Conservation (phyloP, 257 asterid genomes). For the Solanum pennellii region DNA sequence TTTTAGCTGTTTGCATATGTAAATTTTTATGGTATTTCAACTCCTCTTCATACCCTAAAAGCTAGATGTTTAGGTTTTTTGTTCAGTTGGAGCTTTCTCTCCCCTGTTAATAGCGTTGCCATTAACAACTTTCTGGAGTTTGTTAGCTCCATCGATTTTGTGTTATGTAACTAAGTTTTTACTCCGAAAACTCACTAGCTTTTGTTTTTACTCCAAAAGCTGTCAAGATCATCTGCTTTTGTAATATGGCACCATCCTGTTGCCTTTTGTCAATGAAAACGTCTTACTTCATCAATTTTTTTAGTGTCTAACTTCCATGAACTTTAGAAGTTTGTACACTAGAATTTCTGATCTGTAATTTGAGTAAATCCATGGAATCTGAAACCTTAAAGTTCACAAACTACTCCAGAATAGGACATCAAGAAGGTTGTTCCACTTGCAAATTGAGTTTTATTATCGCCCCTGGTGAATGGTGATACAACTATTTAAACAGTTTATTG, state of each 20-base stretch:
- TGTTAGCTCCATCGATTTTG: too few species aligned
- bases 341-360: not conserved
- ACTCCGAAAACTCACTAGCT: too few species aligned
- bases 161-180: too few species aligned
- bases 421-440: not conserved
- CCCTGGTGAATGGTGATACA: not conserved
- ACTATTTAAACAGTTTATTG: not conserved
- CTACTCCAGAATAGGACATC: not conserved
- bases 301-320: too few species aligned
- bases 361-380: conserved; percentile 2
- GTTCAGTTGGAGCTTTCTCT: not conserved
- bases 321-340: not conserved
- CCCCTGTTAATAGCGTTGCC: not conserved
- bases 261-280: too few species aligned
- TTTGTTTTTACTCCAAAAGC: too few species aligned
- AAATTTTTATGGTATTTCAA: too few species aligned
- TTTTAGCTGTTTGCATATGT: not conserved
- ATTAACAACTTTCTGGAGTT: not conserved
- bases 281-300: too few species aligned
- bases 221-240: too few species aligned
- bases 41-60: too few species aligned
- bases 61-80: too few species aligned
- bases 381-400: not conserved
- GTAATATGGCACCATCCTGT: too few species aligned
- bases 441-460: not conserved